Conservation (phyloP, 2,329 filamentous ascomycete species). For the Talaromyces sp. region DNA sequence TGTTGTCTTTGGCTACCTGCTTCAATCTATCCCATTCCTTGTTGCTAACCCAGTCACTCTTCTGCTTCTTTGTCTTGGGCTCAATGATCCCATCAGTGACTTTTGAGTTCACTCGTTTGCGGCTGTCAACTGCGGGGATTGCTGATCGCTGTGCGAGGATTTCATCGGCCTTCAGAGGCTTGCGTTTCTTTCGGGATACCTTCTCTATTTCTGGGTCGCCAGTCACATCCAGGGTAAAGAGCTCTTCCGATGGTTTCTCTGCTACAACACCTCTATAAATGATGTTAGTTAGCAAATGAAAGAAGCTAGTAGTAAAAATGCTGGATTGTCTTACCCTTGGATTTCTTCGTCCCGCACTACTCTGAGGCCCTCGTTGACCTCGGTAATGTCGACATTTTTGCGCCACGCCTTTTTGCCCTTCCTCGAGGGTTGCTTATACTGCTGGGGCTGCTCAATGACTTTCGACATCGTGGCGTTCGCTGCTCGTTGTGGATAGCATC, state of each 20-base stretch:
- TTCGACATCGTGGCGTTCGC: conserved; percentile 4
- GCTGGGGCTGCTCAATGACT: conserved; percentile 59
- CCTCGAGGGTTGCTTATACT: conserved; percentile 81
- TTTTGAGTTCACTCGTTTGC: conserved; percentile 69
- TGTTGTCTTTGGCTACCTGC: conserved; percentile 67
- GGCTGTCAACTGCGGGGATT: conserved; percentile 70
- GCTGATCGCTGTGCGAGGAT: conserved; percentile 82
- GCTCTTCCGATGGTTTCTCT: conserved; percentile 75
- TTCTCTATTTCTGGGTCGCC: conserved; percentile 66
- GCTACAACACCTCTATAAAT: conserved; percentile 69
- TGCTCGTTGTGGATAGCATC: neutral
- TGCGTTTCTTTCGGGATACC: conserved; percentile 62
- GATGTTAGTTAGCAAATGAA: conserved; percentile 8
- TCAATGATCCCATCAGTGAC: conserved; percentile 69
- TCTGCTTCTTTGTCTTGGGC: conserved; percentile 64
- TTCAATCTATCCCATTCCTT: conserved; percentile 78
- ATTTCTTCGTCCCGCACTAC: conserved; percentile 86
- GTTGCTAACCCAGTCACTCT: conserved; percentile 73
- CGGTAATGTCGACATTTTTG: conserved; percentile 92
- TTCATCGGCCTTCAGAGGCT: conserved; percentile 82
- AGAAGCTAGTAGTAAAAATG: neutral
- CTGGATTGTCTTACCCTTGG: conserved; percentile 59
- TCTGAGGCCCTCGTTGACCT: conserved; percentile 77
- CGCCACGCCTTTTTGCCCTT: conserved; percentile 99
- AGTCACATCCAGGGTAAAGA: conserved; percentile 77